Evolutionary conservation across 225 moss, liverwort and hornwort genomes (phyloP).

Genomic region (Pleurozium schreberi): DNA sequence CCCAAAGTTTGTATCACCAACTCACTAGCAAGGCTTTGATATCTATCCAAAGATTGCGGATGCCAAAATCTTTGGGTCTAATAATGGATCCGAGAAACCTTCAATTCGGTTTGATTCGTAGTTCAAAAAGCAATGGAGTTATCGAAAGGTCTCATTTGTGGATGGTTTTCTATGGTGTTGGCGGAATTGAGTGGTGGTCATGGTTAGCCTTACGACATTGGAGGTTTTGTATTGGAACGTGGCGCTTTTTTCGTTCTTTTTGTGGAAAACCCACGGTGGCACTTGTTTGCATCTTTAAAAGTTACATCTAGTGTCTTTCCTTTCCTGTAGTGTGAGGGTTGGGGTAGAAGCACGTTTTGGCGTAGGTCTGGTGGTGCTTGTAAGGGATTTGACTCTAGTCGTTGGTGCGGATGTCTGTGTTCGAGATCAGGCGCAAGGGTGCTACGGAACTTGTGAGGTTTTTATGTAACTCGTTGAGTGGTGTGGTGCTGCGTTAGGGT

Average conservation of each 20-base stretch:
- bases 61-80: fast-evolving
- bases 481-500: not conserved
- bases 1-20: fast-evolving
- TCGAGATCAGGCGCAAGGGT: not conserved
- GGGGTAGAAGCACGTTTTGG: not conserved
- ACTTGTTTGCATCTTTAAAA: not conserved
- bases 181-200: not conserved
- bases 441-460: not conserved
- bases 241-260: not conserved
- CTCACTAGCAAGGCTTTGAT: not conserved
- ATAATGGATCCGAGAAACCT: not conserved
- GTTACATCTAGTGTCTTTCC: not conserved
- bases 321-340: not conserved
- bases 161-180: not conserved
- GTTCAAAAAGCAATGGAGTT: fast-evolving
- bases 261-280: not conserved
- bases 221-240: not conserved
- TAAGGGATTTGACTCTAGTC: not conserved
- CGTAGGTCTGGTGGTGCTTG: not conserved
- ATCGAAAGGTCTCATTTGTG: not conserved
- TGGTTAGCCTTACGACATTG: not conserved
- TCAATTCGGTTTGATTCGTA: not conserved
- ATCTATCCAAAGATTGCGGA: fast-evolving
- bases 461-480: not conserved
- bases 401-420: not conserved